Evolutionary conservation across 768 basidiomycete genomes (phyloP).

Genomic region (Cyclocybe cylindracea): DNA sequence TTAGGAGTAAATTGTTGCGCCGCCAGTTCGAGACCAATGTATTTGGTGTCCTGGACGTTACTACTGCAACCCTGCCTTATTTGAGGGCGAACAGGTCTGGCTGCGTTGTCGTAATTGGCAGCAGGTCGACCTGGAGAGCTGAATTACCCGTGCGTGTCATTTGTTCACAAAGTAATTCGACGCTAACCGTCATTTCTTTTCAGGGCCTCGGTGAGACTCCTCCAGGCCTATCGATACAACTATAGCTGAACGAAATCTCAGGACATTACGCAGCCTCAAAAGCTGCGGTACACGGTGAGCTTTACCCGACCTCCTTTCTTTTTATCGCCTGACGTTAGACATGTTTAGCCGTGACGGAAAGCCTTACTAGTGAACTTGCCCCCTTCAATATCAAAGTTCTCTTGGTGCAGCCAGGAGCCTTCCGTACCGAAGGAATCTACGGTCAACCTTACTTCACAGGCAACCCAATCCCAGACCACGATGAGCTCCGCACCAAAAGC

Average conservation of each 20-base stretch:
- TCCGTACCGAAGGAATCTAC: conserved; percentile 62
- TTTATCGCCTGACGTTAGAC: neutral
- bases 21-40: conserved; percentile 51
- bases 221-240: too few species aligned
- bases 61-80: conserved; percentile 51
- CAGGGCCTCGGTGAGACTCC: conserved; percentile 36
- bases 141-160: conserved; percentile 39
- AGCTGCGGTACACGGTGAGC: conserved; percentile 56
- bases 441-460: conserved; percentile 32
- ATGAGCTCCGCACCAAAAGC: conserved; percentile 37
- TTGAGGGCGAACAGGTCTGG: conserved; percentile 46
- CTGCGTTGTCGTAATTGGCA: conserved; percentile 52
- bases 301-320: neutral
- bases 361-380: conserved; percentile 52
- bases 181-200: neutral
- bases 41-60: conserved; percentile 55
- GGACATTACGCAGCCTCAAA: conserved; percentile 54
- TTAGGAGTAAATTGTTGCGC: conserved; percentile 32
- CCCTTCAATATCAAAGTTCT: conserved; percentile 57
- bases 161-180: neutral
- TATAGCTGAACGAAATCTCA: conserved; percentile 1
- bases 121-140: conserved; percentile 52
- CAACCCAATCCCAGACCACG: conserved; percentile 52
- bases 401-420: conserved; percentile 59
- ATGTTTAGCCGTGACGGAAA: conserved; percentile 53